A percentile compares a stretch with the other conserved stretches of the same genome.
Conservation (phyloP, 805 yeast species). For the Kodamaea neixiangensis region DNA sequence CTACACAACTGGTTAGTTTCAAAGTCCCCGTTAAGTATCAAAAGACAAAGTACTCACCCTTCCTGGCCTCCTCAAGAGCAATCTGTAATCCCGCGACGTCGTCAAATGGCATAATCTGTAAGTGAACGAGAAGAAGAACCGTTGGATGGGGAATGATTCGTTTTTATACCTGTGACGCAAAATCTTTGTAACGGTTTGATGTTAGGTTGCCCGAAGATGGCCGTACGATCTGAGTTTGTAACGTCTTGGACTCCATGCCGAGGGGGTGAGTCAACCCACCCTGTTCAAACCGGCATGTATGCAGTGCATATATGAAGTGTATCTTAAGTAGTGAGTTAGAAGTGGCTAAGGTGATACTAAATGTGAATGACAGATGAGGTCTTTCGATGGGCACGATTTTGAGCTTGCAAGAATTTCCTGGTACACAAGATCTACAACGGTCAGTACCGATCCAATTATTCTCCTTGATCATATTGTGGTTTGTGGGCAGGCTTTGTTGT, state of each 20-base stretch:
- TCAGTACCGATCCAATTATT: background rate
- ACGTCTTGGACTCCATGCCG: background rate
- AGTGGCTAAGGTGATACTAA: too few relatives aligned
- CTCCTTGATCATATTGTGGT: background rate
- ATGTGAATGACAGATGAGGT: too few relatives aligned
- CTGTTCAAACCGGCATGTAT: background rate
- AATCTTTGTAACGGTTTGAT: background rate
- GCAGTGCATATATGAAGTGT: background rate
- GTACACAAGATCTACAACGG: background rate
- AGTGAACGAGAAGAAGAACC: constrained; percentile 1
- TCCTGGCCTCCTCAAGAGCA: constrained; percentile 71
- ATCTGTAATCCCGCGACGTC: constrained; percentile 66
- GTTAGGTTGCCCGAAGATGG: background rate
- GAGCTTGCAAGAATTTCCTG: too few relatives aligned
- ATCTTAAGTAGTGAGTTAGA: too few relatives aligned
- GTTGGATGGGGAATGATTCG: constrained; percentile 4
- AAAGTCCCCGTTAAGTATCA: background rate
- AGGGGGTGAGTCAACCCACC: background rate
- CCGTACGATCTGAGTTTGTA: background rate
- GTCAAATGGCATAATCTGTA: constrained; percentile 52
- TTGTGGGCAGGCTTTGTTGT: too few relatives aligned
- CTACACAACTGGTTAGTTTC: constrained; percentile 28
- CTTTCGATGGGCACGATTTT: too few relatives aligned
- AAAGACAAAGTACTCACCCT: constrained; percentile 40
- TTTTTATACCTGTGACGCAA: background rate